phyloP scores from a whole-genome alignment of 768 basidiomycete genomes.

The Boletus fagicola region DNA sequence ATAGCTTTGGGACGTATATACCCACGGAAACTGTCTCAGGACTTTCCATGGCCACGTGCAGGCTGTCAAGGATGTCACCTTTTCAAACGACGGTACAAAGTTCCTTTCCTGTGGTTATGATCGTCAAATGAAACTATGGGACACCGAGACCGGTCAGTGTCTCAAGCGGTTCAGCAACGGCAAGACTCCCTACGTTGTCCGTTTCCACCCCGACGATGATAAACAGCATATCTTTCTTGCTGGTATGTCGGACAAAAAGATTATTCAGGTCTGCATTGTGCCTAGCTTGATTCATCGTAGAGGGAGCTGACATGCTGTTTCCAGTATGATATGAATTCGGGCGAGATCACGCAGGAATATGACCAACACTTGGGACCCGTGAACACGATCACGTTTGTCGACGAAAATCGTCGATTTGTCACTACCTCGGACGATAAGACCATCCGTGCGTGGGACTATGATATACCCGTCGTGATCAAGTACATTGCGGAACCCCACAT shows the following conservation, averaged over 20 bases:
- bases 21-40: constrained; percentile 91
- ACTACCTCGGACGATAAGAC: constrained; percentile 99
- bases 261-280: constrained; percentile 73
- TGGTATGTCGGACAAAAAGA: constrained; percentile 99
- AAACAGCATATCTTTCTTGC: constrained; percentile 96
- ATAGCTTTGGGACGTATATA: constrained; percentile 98
- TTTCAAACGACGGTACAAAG: constrained; percentile 86
- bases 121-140: constrained; percentile 98
- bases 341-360: constrained; percentile 97
- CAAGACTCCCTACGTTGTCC: constrained; percentile 93
- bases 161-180: constrained; percentile 96
- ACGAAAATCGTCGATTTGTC: constrained; percentile 95
- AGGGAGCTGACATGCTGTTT: constrained; percentile 1
- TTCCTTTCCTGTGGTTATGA: constrained; percentile 96
- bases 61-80: constrained; percentile 94
- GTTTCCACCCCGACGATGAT: constrained; percentile 94
- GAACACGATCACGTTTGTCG: constrained; percentile 98
- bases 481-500: constrained; percentile 99
- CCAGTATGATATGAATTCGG: constrained; percentile 93
- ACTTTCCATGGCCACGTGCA: constrained; percentile 98
- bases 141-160: constrained; percentile 98
- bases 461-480: constrained; percentile 99
- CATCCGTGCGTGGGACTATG: constrained; percentile 98
- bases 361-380: constrained; percentile 98
- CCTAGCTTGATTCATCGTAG: not conserved